Evolutionary conservation across 257 asterid genomes (phyloP).

Genomic region (Penstemon davidsonii): DNA sequence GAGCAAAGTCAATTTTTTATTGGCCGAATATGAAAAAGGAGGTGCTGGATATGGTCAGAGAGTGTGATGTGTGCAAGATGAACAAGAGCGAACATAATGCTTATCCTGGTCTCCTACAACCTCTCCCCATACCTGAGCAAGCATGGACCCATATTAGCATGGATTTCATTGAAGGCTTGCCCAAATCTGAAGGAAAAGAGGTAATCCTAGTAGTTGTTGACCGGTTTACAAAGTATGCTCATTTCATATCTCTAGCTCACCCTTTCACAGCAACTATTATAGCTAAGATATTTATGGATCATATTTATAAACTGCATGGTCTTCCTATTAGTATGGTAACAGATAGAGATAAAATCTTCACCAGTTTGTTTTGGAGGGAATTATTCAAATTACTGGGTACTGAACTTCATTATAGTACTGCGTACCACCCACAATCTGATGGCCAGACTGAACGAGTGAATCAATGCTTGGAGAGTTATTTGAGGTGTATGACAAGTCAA

Average conservation of each 20-base stretch:
- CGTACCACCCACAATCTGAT: background rate
- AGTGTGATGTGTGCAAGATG: background rate
- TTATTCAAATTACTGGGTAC: background rate
- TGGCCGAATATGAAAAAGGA: too few species aligned
- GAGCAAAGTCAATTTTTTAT: too few species aligned
- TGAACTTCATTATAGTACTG: background rate
- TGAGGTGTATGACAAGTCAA: too few species aligned
- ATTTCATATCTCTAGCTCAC: background rate
- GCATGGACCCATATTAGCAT: background rate
- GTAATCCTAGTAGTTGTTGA: background rate
- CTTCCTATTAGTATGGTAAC: background rate
- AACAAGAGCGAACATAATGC: background rate
- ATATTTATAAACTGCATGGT: background rate
- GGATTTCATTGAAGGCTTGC: constrained; percentile 1
- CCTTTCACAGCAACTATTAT: background rate
- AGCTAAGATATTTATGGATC: background rate
- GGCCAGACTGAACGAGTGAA: too few species aligned
- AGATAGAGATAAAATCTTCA: background rate
- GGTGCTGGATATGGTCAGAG: too few species aligned
- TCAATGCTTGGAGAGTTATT: too few species aligned
- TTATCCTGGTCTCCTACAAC: background rate
- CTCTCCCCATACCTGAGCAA: background rate
- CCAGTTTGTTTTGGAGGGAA: background rate
- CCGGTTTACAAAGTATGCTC: background rate
- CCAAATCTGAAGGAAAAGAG: background rate